A percentile compares a stretch with the other conserved stretches of the same genome.
Evolutionary conservation across 2,329 filamentous ascomycete species (phyloP).

Genomic region (Aspergillus costaricaensis): DNA sequence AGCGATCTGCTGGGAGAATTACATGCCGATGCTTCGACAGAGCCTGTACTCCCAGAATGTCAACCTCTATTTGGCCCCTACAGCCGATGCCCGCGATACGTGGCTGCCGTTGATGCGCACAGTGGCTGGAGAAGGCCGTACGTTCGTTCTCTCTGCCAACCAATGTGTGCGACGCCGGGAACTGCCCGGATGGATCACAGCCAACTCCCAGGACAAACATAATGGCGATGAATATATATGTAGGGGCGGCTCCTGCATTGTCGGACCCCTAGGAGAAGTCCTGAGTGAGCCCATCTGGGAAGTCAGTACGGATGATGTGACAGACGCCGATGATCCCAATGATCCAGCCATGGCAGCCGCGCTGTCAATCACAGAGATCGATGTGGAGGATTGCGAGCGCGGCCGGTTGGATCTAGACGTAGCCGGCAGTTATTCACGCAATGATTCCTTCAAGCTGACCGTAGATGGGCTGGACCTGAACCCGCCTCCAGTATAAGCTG

Average conservation of each 20-base stretch:
- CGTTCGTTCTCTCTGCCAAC: conserved; percentile 83
- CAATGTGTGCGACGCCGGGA: conserved; percentile 69
- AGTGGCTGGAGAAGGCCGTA: conserved; percentile 75
- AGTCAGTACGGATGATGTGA: conserved; percentile 35
- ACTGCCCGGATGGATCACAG: conserved; percentile 59
- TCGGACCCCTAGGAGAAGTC: conserved; percentile 77
- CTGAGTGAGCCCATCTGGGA: conserved; percentile 84
- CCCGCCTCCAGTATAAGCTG: conserved; percentile 52
- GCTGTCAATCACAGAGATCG: conserved; percentile 71
- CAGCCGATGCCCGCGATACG: conserved; percentile 78
- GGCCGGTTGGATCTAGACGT: conserved; percentile 82
- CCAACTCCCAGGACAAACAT: conserved; percentile 11
- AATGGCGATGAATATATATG: conserved; percentile 5
- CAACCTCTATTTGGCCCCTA: conserved; percentile 88
- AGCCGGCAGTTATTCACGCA: conserved; percentile 81
- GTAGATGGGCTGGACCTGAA: conserved; percentile 62
- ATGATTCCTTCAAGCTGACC: conserved; percentile 62
- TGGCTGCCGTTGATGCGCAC: conserved; percentile 85
- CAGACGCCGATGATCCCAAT: conserved; percentile 56
- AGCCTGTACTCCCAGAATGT: conserved; percentile 86
- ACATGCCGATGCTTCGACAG: conserved; percentile 87
- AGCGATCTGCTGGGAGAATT: conserved; percentile 96
- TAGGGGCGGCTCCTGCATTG: conserved; percentile 77
- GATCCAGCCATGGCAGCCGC: conserved; percentile 37
- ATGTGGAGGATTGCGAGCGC: conserved; percentile 83